Evolutionary conservation across 2,329 filamentous ascomycete species (phyloP), one percentile per base, ranked within the genome.

Genomic region (Fusarium sp.): DNA sequence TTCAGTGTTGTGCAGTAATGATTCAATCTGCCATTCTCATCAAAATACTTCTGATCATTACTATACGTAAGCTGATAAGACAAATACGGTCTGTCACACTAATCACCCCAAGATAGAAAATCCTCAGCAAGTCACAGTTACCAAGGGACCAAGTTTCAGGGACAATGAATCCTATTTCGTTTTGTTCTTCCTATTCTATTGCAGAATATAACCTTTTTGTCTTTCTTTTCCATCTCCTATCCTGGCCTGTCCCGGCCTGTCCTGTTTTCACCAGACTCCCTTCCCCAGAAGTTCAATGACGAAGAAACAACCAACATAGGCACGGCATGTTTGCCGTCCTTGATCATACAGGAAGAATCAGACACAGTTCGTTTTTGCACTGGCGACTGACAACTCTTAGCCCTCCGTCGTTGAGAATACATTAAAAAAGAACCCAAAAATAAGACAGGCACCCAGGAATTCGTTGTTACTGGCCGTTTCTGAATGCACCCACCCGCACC

Each of bases 101-200:
- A 4, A 6, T 37, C n/a, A 37, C 8, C n/a, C 9, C 9, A 5
- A 19, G 10, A 17, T 14, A 10, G 4, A n/a, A 37, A 7, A 37
- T 19, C n/a, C n/a, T 20, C 13, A 19, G 3, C 14, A 30, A 3
- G 17, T 53, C 50, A 52, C 33, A 48, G 11, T 37, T 46, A 22
- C 20, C 35, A 10, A 23, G 17, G 6, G 7, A 32, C 32, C 13
- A 10, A 20, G 2, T 30, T 54, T 71, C 19, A 40, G 58, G 64
- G 55, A 71, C 40, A 22, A 55, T 49, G 33, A 49, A 62, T 68
- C 64, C 55, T 57, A 44, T 53, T 71, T 68, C 51, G 33, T 53
- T 57, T 62, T 55, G 52, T 62, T 68, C 59, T 67, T 63, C 60
- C 53, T 56, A 62, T 65, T 59, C 67, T 68, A 30, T 55, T 70